Base-by-base conservation (phyloP, 202 grass and related monocot genomes). In the Musa balbisiana region DNA sequence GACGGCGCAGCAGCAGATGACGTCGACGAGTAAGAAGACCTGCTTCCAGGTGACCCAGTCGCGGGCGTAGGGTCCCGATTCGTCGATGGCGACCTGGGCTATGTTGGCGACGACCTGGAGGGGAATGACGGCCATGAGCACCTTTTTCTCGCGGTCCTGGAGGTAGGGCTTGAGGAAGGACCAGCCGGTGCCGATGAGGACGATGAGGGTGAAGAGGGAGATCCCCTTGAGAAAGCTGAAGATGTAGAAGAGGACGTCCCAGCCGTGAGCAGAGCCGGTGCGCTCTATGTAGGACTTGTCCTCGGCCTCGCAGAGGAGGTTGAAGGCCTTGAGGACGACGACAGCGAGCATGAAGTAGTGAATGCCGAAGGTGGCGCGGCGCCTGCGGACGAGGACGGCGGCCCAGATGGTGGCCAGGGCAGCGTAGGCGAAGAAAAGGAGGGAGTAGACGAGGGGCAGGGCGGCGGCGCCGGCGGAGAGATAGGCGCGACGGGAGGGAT, bases 281-380 rank as follows among this genome's bases (percentile, higher is more conserved):
- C 86, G 90, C 79, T 90, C 90, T 79, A 96, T 90, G 87, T 63
- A 91, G 3, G 93, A 92, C 80, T 96, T 96, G 83, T 92, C 93
- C 82, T 96, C 93, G 22, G 93, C 85, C 85, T 96, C 85, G 11
- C 87, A 87, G 23, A 96, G 78, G 72, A 96, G 86, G 77, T 96
- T 96, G 74, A 92, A 11, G 20, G 83, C 93, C 85, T 96, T 92
- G 60, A 96, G 89, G 49, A 89, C 79, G 62, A 96, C 81, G 16
- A 96, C 92, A 9, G 92, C 92, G 27, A 96, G 89, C 89, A 96
- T 96, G 89, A 96, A 96, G 83, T 96, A 92, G 73, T 96, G 92
- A 90, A 96, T 92, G 79, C 89, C 87, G 85, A 90, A 96, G 14
- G 87, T 90, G 3, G 92, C 73, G 10, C 80, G 51, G 49, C 90